These are phyloP conservation scores for Ganoderma meredithae DNA, from an alignment of 1,284 basidiomycete genomes.

Conservation along the genomic window DNA sequence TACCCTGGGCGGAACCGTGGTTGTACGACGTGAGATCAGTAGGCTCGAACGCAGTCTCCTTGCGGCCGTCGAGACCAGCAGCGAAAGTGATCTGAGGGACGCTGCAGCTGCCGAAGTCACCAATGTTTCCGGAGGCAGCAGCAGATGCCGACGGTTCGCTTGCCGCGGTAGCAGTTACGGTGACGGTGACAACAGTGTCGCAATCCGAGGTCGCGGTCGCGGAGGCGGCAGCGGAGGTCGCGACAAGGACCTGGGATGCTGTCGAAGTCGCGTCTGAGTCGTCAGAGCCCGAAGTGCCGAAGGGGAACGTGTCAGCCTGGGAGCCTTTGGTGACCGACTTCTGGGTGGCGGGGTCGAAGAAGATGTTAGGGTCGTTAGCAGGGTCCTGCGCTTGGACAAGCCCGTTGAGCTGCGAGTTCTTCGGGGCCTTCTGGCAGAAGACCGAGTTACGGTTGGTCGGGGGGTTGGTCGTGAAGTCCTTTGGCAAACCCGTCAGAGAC, in stretches of 20 bases:
- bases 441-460: slow-evolving; percentile 51
- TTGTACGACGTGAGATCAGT: slow-evolving; percentile 52
- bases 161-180: slow-evolving; percentile 28
- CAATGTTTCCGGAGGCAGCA: slow-evolving; percentile 42
- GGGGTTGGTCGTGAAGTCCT: slow-evolving; percentile 64
- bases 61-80: slow-evolving; percentile 62
- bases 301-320: slow-evolving; percentile 59
- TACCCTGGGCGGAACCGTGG: slow-evolving; percentile 61
- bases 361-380: slow-evolving; percentile 51
- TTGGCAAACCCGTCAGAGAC: not conserved
- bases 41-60: slow-evolving; percentile 63
- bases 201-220: slow-evolving; percentile 1
- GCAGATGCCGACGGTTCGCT: slow-evolving; percentile 36
- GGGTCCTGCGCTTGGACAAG: slow-evolving; percentile 52
- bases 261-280: slow-evolving; percentile 14
- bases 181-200: slow-evolving; percentile 29
- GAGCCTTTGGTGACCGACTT: slow-evolving; percentile 55
- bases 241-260: slow-evolving; percentile 17
- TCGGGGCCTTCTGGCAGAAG: slow-evolving; percentile 51
- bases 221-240: slow-evolving; percentile 20
- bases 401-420: slow-evolving; percentile 47
- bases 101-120: slow-evolving; percentile 65
- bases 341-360: slow-evolving; percentile 61
- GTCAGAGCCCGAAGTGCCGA: slow-evolving; percentile 36
- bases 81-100: slow-evolving; percentile 68